Percentiles rank a stretch among this genome's conserved stretches.
Conservation (phyloP, 225 moss, liverwort and hornwort species). For the Physcomitrium patens region DNA sequence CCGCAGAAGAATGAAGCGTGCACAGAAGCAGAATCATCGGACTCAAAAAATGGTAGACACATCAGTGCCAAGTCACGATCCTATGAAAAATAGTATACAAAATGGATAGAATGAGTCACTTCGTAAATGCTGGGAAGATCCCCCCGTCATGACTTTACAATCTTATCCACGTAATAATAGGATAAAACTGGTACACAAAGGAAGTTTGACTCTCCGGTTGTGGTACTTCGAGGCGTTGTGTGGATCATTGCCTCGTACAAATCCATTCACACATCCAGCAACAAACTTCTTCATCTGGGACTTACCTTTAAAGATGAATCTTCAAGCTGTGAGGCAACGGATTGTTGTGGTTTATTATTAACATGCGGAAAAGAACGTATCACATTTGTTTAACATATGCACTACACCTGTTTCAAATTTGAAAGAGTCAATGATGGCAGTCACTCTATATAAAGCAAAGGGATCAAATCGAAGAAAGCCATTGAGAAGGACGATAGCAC, state of each 20-base stretch:
- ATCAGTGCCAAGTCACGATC: background rate
- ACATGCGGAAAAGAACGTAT: background rate
- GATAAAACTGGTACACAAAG: background rate
- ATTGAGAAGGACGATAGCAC: background rate
- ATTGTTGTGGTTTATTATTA: background rate
- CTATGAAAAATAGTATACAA: background rate
- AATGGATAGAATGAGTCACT: too few species aligned
- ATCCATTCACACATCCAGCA: slow-evolving; percentile 70
- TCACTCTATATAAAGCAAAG: background rate
- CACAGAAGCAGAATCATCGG: background rate
- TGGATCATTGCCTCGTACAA: slow-evolving; percentile 72
- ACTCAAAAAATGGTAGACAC: background rate
- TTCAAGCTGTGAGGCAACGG: slow-evolving; percentile 50
- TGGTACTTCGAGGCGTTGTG: slow-evolving; percentile 67
- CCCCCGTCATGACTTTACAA: too few species aligned
- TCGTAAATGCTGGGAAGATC: too few species aligned
- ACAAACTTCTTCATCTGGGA: slow-evolving; percentile 76
- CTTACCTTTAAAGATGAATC: slow-evolving; percentile 68
- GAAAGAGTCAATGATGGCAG: too few species aligned
- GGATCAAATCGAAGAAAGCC: background rate
- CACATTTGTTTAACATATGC: background rate
- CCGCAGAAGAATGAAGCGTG: background rate
- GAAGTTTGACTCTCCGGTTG: slow-evolving; percentile 54
- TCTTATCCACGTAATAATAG: too few species aligned
- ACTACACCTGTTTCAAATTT: too few species aligned